A percentile compares a stretch with the other conserved stretches of the same genome.
These are phyloP conservation scores for Albifimbria verrucaria DNA, from an alignment of 2,329 filamentous ascomycete species.

Conservation along the genomic window DNA sequence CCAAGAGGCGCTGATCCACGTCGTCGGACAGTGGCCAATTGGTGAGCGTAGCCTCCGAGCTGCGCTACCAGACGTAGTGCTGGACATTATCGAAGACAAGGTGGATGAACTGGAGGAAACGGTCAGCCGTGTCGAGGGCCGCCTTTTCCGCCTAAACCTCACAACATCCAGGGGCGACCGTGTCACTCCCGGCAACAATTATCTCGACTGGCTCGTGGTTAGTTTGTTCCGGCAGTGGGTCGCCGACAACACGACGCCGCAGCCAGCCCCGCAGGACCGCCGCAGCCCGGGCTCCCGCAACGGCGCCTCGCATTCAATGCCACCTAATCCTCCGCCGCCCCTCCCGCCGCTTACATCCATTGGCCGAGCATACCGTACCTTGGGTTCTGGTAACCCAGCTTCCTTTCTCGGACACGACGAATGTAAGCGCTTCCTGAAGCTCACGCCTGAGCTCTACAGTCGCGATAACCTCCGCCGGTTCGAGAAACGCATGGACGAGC, in stretches of 20 bases:
- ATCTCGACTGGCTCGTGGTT: conserved; percentile 86
- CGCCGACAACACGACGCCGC: conserved; percentile 80
- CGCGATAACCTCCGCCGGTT: conserved; percentile 83
- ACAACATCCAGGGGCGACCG: conserved; percentile 78
- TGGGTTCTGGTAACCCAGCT: conserved; percentile 59
- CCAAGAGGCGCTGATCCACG: conserved; percentile 84
- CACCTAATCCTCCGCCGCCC: conserved; percentile 31
- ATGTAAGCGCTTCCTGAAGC: conserved; percentile 84
- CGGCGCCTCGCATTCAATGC: conserved; percentile 22
- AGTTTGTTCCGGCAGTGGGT: conserved; percentile 90
- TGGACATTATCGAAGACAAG: conserved; percentile 93
- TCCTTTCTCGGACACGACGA: conserved; percentile 81
- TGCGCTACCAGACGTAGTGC: conserved; percentile 68
- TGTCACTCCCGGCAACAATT: conserved; percentile 74
- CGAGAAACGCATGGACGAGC: conserved; percentile 82
- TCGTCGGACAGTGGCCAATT: conserved; percentile 89
- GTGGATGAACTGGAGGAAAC: conserved; percentile 86
- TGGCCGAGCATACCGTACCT: conserved; percentile 73
- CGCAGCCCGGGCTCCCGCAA: conserved; percentile 25
- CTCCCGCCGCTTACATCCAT: conserved; percentile 52
- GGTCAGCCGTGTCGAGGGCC: conserved; percentile 74
- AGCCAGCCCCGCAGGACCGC: conserved; percentile 37
- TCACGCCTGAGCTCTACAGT: conserved; percentile 77
- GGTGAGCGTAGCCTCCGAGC: conserved; percentile 74
- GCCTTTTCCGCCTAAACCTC: conserved; percentile 77